These are phyloP conservation scores for Penicillium sp. DNA, from an alignment of 2,329 filamentous ascomycete species.

Conservation along the genomic window DNA sequence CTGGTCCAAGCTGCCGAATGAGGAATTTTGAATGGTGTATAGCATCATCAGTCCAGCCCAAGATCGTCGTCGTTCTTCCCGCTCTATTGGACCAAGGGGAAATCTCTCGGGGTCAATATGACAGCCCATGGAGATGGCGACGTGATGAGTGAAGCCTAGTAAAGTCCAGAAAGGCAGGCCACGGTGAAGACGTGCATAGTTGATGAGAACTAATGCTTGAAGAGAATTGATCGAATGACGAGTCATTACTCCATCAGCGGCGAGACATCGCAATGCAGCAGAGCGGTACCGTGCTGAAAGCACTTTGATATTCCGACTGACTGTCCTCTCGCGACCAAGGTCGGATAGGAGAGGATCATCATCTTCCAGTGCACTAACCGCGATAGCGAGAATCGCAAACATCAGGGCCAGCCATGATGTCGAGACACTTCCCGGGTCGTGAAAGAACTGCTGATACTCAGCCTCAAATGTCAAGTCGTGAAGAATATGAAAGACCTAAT, in stretches of 20 bases:
- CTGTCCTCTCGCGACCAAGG: constrained; percentile 40
- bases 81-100: constrained; percentile 38
- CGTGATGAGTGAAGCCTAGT: constrained; percentile 44
- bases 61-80: constrained; percentile 44
- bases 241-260: constrained; percentile 44
- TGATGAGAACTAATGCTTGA: constrained; percentile 45
- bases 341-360: constrained; percentile 42
- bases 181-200: constrained; percentile 43
- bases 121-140: constrained; percentile 48
- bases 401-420: constrained; percentile 45
- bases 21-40: constrained; percentile 44
- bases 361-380: constrained; percentile 43
- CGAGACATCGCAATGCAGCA: constrained; percentile 43
- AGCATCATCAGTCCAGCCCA: constrained; percentile 48
- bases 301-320: constrained; percentile 41
- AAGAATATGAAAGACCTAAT: constrained; percentile 45
- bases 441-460: constrained; percentile 44
- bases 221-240: constrained; percentile 46
- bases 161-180: constrained; percentile 45
- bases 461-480: constrained; percentile 47
- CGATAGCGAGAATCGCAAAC: constrained; percentile 44
- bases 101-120: constrained; percentile 47
- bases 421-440: constrained; percentile 40
- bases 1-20: constrained; percentile 41
- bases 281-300: constrained; percentile 44